Evolutionary conservation across 2,329 filamentous ascomycete species (phyloP).

Genomic region (Colletotrichum australisinense): DNA sequence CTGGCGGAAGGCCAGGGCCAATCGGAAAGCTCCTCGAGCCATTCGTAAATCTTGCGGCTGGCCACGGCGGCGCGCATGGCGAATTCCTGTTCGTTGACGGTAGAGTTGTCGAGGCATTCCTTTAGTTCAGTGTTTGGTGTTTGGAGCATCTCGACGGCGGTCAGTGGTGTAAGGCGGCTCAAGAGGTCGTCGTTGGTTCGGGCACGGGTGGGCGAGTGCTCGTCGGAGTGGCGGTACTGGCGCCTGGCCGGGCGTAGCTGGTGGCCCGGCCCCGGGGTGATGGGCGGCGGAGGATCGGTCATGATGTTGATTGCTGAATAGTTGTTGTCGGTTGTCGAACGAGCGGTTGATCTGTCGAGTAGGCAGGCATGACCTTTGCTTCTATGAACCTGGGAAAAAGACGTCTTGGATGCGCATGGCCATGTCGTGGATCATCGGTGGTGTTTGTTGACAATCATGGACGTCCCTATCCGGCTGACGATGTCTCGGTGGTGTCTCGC

Average conservation of each 20-base stretch:
- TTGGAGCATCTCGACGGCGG: conserved; percentile 70
- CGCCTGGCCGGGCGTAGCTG: conserved; percentile 50
- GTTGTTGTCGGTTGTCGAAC: conserved; percentile 35
- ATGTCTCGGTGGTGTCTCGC: conserved; percentile 11
- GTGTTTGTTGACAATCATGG: conserved; percentile 21
- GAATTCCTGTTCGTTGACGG: conserved; percentile 75
- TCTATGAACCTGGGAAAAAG: conserved; percentile 33
- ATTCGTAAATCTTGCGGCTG: conserved; percentile 77
- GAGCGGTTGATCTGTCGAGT: conserved; percentile 18
- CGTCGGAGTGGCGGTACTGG: conserved; percentile 51
- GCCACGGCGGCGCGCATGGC: conserved; percentile 77
- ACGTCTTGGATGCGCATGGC: conserved; percentile 17
- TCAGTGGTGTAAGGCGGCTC: conserved; percentile 68
- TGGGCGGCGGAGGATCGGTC: conserved; percentile 48
- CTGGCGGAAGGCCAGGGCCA: conserved; percentile 67
- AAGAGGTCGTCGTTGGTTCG: conserved; percentile 68
- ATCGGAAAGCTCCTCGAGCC: conserved; percentile 74
- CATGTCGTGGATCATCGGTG: conserved; percentile 34
- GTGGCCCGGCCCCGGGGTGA: conserved; percentile 47
- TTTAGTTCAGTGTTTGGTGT: conserved; percentile 64
- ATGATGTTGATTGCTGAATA: conserved; percentile 40
- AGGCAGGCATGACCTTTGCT: conserved; percentile 29
- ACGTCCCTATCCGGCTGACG: neutral
- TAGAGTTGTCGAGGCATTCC: conserved; percentile 71
- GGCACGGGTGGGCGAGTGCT: conserved; percentile 58